phyloP scores from a whole-genome alignment of 495 filamentous ascomycete species.

The Aspergillus sparsus region DNA sequence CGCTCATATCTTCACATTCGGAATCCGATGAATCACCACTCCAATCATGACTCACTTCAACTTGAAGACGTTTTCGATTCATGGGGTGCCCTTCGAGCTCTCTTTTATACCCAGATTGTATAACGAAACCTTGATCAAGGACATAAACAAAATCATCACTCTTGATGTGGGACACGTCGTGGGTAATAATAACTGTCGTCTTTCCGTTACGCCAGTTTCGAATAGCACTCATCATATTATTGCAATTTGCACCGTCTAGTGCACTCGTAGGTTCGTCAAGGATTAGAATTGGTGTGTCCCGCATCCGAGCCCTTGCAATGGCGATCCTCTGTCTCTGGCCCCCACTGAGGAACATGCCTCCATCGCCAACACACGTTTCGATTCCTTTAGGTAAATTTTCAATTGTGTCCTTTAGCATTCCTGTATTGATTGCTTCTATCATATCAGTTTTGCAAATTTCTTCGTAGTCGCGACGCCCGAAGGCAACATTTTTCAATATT shows the following conservation, averaged over 20 bases:
- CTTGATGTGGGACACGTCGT: slow-evolving; percentile 80
- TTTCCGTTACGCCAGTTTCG: slow-evolving; percentile 68
- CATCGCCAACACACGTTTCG: slow-evolving; percentile 69
- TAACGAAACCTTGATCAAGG: slow-evolving; percentile 67
- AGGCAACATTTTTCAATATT: slow-evolving; percentile 75
- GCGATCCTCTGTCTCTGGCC: slow-evolving; percentile 79
- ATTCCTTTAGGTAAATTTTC: slow-evolving; percentile 69
- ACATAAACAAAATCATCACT: slow-evolving; percentile 79
- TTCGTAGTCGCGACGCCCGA: slow-evolving; percentile 59
- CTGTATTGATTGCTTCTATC: slow-evolving; percentile 55
- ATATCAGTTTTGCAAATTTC: slow-evolving; percentile 56
- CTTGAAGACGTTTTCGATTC: slow-evolving; percentile 7
- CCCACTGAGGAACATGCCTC: slow-evolving; percentile 75
- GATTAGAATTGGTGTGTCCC: slow-evolving; percentile 78
- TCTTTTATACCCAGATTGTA: slow-evolving; percentile 64
- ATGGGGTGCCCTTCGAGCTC: slow-evolving; percentile 38
- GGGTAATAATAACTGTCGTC: slow-evolving; percentile 86
- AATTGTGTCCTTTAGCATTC: slow-evolving; percentile 74
- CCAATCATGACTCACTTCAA: neutral
- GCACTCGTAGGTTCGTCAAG: slow-evolving; percentile 85
- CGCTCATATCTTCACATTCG: no score
- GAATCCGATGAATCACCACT: neutral
- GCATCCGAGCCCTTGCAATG: slow-evolving; percentile 75
- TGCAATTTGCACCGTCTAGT: slow-evolving; percentile 71
- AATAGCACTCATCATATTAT: slow-evolving; percentile 68